Evolutionary conservation across 495 filamentous ascomycete genomes (phyloP), one percentile per base, ranked within the genome.

Genomic region (Penicillium pancosmium): DNA sequence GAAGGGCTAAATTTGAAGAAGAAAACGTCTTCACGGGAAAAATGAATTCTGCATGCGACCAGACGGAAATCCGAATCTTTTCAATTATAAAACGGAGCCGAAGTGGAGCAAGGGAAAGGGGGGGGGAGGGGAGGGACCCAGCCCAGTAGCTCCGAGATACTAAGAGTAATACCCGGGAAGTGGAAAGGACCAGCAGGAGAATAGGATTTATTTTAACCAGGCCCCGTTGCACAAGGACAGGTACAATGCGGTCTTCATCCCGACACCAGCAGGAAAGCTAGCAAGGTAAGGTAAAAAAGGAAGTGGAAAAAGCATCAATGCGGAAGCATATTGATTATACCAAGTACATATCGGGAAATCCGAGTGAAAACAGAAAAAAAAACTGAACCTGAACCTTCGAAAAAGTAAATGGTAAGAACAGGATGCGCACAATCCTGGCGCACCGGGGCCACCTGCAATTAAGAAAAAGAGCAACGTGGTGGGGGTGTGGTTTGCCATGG

Each of bases 61-160:
- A 61, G 51, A 52, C 46, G 62, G 62, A 51, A 61, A 50, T 25
- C 41, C 25, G 31, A 60, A 12, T 56, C 40, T 64, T 63, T 70
- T 70, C 61, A 57, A 65, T 59, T 51, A 63, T 65, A 50, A 57
- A 67, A 64, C 61, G 63, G 61, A 64, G 34, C 59, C 60, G 52
- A 63, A 52, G 68, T 69, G 68, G 66, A 71, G 68, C 43, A 65
- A 55, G 31, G 60, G 63, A 47, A 63, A 54, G 49, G 41, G 58
- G 56, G 50, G 49, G 54, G 56, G 50, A 44, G 54, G 50, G 48
- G 51, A 41, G 49, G 27, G 48, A 55, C 55, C 43, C 48, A 63
- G 48, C 50, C 44, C 52, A 66, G 54, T 58, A 46, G 55, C 46
- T 50, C 57, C 59, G 54, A 62, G 63, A 65, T 62, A 41, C 46